Conservation (phyloP, 2,329 filamentous ascomycete species). For the Coleophoma crateriformis region DNA sequence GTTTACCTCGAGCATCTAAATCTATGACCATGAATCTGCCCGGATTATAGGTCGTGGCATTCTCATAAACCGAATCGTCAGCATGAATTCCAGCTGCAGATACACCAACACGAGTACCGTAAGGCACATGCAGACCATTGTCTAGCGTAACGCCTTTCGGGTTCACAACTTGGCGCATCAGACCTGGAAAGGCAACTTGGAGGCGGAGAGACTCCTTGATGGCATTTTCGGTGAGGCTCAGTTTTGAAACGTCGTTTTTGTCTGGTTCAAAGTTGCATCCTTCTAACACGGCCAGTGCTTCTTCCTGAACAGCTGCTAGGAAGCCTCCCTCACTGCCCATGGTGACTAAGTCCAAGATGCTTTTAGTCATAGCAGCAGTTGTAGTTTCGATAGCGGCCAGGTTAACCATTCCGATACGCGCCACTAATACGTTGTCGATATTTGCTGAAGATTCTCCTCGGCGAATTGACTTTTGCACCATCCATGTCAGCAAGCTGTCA, state of each 20-base stretch:
- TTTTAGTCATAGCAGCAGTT: neutral
- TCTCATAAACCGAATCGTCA: neutral
- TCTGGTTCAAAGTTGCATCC: neutral
- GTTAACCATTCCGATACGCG: slow-evolving; percentile 1
- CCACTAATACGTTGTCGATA: neutral
- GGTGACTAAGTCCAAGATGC: slow-evolving; percentile 1
- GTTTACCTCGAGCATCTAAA: slow-evolving; percentile 1
- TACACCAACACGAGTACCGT: neutral
- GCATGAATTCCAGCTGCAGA: slow-evolving; percentile 1
- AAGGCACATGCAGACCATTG: neutral
- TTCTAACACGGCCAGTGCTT: neutral
- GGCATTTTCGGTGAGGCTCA: neutral
- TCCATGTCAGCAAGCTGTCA: neutral
- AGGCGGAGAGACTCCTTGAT: slow-evolving; percentile 1
- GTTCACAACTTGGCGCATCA: slow-evolving; percentile 1
- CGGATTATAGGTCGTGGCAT: neutral
- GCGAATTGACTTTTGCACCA: slow-evolving; percentile 1
- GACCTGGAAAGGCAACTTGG: slow-evolving; percentile 1
- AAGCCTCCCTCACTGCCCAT: neutral
- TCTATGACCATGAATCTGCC: neutral
- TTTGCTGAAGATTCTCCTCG: slow-evolving; percentile 1
- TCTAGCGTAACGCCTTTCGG: slow-evolving; percentile 1
- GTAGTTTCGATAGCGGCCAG: slow-evolving; percentile 1
- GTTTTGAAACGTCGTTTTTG: neutral
- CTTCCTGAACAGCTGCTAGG: neutral